Evolutionary conservation across 169 alveolate species (phyloP), one percentile per base, ranked within the genome.

Genomic region (Cryptosporidium felis): DNA sequence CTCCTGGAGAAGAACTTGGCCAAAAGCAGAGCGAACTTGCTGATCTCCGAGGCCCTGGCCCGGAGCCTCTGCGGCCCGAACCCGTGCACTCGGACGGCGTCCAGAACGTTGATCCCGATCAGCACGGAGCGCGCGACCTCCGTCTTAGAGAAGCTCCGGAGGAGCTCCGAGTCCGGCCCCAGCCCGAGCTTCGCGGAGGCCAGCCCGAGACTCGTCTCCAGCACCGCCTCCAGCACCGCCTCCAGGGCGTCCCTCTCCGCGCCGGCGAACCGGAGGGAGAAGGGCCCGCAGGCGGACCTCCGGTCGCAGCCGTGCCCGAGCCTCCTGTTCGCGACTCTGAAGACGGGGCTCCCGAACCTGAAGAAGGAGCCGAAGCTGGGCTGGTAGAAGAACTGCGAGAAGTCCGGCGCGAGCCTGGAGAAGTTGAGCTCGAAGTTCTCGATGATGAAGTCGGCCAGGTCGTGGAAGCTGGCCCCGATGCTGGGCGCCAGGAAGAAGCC

Each of bases 1-100:
- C 45, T 8, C 42, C 60, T 46, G 14, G 81, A 65, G 32, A 45
- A 65, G 40, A 28, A 23, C 46, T 23, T 65, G 53, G 81, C 45
- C 12, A 65, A 44, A 12, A 65, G 8, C 2, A 65, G 28, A 10
- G 62, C 26, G 63, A 65, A 65, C 16, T 65, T 65, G 59, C 49
- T 65, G 23, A 65, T 44, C 0, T 44, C 45, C 10, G 28, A 21
- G 34, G 1, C 30, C 45, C 14, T 18, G 26, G 8, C 62, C 0
- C 36, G 44, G 28, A 49, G 62, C 5, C 36, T 23, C 0, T 1
- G 38, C 36, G 6, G 21, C 0, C 38, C 51, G 34, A 53, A 51
- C 12, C 85, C 85, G 14, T 53, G 85, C 0, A 74, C 59, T 16
- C 85, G n/a, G 56, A 74, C 32, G 14, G 85, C 85, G n/a, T 74